Evolutionary conservation across 129 eudicot species (phyloP).

Genomic region (Escallonia rubra): DNA sequence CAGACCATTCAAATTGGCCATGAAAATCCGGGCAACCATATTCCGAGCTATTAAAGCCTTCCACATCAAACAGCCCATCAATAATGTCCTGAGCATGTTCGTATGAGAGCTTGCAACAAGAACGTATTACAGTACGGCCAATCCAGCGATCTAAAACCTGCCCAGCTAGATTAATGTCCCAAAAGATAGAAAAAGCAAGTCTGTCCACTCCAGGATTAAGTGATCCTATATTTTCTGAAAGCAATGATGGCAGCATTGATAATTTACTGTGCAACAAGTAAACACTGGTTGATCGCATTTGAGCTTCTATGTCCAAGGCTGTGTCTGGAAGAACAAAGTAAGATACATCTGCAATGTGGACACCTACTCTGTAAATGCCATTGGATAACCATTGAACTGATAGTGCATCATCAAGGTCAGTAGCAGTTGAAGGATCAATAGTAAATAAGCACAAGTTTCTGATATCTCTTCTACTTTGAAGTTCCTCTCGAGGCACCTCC

Average conservation of each 20-base stretch:
- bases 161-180: constrained; percentile 76
- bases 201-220: constrained; percentile 84
- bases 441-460: constrained; percentile 74
- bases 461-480: constrained; percentile 53
- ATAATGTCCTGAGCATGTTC: constrained; percentile 84
- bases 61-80: constrained; percentile 41
- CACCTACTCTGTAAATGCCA: constrained; percentile 71
- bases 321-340: constrained; percentile 77
- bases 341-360: constrained; percentile 90
- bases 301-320: constrained; percentile 73
- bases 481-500: constrained; percentile 60
- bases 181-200: constrained; percentile 80
- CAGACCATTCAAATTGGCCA: constrained; percentile 62
- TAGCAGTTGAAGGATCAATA: constrained; percentile 74
- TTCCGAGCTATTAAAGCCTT: constrained; percentile 3
- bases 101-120: constrained; percentile 90
- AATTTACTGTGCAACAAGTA: constrained; percentile 51
- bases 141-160: constrained; percentile 81
- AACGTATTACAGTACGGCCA: constrained; percentile 70
- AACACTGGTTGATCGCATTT: constrained; percentile 64
- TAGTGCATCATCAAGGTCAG: constrained; percentile 92
- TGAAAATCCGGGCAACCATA: constrained; percentile 37
- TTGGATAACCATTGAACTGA: constrained; percentile 56
- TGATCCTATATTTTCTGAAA: constrained; percentile 70
- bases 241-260: constrained; percentile 75